Evolutionary conservation across 2,329 filamentous ascomycete genomes (phyloP).

Genomic region (Anthostomella pinea): DNA sequence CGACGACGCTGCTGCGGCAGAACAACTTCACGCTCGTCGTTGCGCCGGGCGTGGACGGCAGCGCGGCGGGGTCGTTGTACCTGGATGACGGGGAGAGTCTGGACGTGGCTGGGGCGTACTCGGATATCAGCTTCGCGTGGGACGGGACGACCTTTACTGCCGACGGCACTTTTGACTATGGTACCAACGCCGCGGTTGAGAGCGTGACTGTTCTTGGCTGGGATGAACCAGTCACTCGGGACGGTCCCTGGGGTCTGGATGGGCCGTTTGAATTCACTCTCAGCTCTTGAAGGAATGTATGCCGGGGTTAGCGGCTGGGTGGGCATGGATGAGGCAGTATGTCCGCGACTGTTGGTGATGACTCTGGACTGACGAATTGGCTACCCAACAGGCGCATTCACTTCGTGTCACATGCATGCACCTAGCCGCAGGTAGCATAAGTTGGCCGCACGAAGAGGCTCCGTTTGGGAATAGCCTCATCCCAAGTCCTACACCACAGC

Average conservation of each 20-base stretch:
- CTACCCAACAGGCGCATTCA: no score
- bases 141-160: constrained; percentile 18
- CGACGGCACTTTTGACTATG: constrained; percentile 19
- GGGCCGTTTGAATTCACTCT: constrained; percentile 16
- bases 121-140: constrained; percentile 21
- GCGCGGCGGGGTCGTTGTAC: constrained; percentile 46
- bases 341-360: no score
- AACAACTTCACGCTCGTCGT: constrained; percentile 48
- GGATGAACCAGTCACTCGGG: constrained; percentile 9
- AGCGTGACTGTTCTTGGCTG: constrained; percentile 16
- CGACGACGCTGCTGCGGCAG: constrained; percentile 46
- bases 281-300: constrained; percentile 1
- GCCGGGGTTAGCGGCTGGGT: no score
- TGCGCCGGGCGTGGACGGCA: constrained; percentile 46
- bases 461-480: no score
- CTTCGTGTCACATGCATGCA: no score
- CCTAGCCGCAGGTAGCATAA: no score
- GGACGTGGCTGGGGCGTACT: constrained; percentile 16
- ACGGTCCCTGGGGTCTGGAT: constrained; percentile 18
- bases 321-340: no score
- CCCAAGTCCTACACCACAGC: no score
- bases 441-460: no score
- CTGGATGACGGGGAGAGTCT: constrained; percentile 44
- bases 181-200: constrained; percentile 19
- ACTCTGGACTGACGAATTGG: no score